Conservation (phyloP, 768 basidiomycete genomes). For the Galerina sulciceps region DNA sequence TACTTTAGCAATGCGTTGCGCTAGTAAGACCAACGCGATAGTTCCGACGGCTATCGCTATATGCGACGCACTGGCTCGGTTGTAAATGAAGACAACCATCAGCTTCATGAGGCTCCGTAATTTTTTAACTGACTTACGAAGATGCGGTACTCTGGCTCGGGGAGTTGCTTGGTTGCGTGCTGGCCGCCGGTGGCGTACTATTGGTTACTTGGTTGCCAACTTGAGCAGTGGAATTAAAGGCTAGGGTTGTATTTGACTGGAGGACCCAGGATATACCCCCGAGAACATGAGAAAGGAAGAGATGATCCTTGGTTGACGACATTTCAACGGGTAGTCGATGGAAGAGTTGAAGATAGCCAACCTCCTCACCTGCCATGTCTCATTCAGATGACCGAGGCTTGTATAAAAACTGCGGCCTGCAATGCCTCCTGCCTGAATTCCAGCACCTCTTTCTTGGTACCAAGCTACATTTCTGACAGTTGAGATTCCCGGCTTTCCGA, state of each 20-base stretch:
- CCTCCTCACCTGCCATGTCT: slow-evolving; percentile 70
- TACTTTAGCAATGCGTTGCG: neutral
- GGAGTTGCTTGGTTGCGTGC: slow-evolving; percentile 1
- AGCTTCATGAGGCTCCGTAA: neutral
- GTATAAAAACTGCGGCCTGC: slow-evolving; percentile 88
- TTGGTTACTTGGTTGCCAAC: slow-evolving; percentile 50
- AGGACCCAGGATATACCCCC: slow-evolving; percentile 79
- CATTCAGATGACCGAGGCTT: slow-evolving; percentile 75
- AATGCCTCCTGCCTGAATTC: slow-evolving; percentile 48
- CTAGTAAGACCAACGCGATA: neutral
- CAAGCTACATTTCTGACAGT: slow-evolving; percentile 54
- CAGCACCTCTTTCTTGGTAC: slow-evolving; percentile 80
- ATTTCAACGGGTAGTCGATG: neutral
- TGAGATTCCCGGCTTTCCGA: neutral
- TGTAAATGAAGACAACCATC: neutral
- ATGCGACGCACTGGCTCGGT: neutral
- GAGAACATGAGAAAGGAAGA: slow-evolving; percentile 74
- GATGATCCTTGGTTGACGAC: slow-evolving; percentile 50
- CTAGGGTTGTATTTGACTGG: slow-evolving; percentile 70
- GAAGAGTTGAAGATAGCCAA: neutral
- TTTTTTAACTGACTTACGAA: slow-evolving; percentile 1
- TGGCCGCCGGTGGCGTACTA: neutral
- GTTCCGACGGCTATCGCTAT: neutral
- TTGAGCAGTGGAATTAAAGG: slow-evolving; percentile 60
- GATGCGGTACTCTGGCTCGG: neutral